Percentiles rank a stretch among this genome's conserved stretches.
These are phyloP conservation scores for Apiotrichum mycotoxinovorans DNA, from an alignment of 1,284 basidiomycete genomes.

Conservation along the genomic window DNA sequence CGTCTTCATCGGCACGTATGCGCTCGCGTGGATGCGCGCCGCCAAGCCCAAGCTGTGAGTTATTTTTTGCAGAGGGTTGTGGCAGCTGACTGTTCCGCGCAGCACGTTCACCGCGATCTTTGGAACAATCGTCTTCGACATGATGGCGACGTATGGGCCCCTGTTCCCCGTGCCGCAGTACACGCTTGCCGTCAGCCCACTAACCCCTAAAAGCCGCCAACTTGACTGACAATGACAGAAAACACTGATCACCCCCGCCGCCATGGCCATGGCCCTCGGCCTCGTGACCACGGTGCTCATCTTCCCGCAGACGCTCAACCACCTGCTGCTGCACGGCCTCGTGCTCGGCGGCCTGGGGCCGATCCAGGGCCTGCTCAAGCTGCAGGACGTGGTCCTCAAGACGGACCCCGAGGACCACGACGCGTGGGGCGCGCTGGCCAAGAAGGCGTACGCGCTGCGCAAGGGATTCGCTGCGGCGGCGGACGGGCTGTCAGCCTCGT, in stretches of 20 bases:
- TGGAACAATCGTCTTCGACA: constrained; percentile 48
- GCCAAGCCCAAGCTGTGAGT: constrained; percentile 59
- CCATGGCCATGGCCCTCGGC: constrained; percentile 62
- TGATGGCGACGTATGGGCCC: constrained; percentile 56
- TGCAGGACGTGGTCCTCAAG: constrained; percentile 44
- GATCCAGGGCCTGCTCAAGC: constrained; percentile 32
- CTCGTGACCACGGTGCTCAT: constrained; percentile 59
- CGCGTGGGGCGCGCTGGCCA: constrained; percentile 32
- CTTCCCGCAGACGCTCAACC: constrained; percentile 70
- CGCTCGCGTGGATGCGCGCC: constrained; percentile 61
- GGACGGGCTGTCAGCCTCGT: constrained; percentile 31
- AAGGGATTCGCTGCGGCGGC: constrained; percentile 28
- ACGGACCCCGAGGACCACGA: constrained; percentile 27
- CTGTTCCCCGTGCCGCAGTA: constrained; percentile 67
- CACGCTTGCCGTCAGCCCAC: constrained; percentile 52
- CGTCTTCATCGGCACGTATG: constrained; percentile 63
- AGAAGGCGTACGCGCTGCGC: constrained; percentile 23
- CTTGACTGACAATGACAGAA: no score
- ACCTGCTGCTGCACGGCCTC: constrained; percentile 44
- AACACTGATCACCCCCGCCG: constrained; percentile 58
- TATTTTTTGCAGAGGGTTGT: neutral
- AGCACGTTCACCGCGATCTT: constrained; percentile 58
- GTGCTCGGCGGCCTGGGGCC: constrained; percentile 38
- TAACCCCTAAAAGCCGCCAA: neutral
- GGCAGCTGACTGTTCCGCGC: neutral